A percentile compares a stretch with the other conserved stretches of the same genome.
Evolutionary conservation across 1,139 yeast genomes (phyloP).

Genomic region (Sugiyamaella japonica): DNA sequence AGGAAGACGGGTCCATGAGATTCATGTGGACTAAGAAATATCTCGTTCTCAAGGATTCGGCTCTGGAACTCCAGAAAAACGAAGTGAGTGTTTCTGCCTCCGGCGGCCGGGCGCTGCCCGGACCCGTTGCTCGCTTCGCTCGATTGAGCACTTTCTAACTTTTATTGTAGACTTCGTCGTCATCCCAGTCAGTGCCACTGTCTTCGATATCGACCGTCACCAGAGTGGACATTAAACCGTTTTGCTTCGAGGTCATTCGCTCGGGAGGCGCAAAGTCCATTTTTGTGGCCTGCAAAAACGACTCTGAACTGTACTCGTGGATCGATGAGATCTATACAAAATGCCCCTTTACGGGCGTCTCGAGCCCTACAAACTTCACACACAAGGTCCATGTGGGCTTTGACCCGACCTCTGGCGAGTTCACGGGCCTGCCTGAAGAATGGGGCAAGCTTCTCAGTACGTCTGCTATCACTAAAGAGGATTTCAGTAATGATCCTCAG

Average conservation of each 20-base stretch:
- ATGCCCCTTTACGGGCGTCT: slow-evolving; percentile 77
- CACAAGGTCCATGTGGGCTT: slow-evolving; percentile 51
- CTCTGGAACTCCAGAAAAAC: slow-evolving; percentile 70
- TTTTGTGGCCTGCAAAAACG: slow-evolving; percentile 72
- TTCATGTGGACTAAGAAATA: slow-evolving; percentile 92
- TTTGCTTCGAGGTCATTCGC: slow-evolving; percentile 78
- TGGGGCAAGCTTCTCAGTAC: slow-evolving; percentile 46
- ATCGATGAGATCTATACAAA: slow-evolving; percentile 84
- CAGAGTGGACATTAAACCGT: slow-evolving; percentile 64
- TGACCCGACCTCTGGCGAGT: slow-evolving; percentile 47
- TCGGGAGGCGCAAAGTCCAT: slow-evolving; percentile 57
- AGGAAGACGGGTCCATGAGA: slow-evolving; percentile 77
- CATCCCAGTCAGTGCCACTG: slow-evolving; percentile 52
- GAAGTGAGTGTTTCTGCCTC: too few relatives aligned
- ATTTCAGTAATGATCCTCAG: slow-evolving; percentile 48
- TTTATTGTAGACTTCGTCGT: slow-evolving; percentile 24
- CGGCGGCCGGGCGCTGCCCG: too few relatives aligned
- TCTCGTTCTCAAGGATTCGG: slow-evolving; percentile 72
- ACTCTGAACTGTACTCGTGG: slow-evolving; percentile 86
- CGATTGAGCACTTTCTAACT: slow-evolving; percentile 6
- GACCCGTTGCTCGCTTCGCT: slow-evolving; percentile 2
- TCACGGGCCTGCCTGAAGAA: slow-evolving; percentile 48
- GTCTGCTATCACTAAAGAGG: slow-evolving; percentile 49
- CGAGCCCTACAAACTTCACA: slow-evolving; percentile 48
- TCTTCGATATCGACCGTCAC: slow-evolving; percentile 58